phyloP scores from a whole-genome alignment of 2,329 filamentous ascomycete genomes.

The Neurospora crassa region DNA sequence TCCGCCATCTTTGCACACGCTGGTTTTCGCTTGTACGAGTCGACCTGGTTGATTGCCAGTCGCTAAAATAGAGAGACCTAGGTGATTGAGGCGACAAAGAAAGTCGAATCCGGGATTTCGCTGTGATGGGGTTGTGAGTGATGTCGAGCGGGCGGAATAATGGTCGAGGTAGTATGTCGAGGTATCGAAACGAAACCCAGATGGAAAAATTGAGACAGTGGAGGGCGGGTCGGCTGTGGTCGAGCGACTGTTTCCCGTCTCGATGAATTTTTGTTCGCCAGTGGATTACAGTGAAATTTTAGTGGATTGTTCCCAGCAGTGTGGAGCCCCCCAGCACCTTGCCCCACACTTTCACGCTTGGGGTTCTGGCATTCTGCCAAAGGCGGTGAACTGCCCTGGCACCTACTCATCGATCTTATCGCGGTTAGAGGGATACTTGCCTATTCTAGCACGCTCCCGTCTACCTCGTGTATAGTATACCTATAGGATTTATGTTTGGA shows the following conservation, averaged over 20 bases:
- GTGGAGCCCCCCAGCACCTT: conserved; percentile 10
- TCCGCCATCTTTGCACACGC: conserved; percentile 14
- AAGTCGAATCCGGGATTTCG: neutral
- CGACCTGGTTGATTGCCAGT: neutral
- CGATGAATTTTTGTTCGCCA: conserved; percentile 20
- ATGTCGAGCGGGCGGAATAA: neutral
- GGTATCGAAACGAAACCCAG: conserved; percentile 5
- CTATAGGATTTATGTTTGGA: neutral
- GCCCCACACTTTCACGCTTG: conserved; percentile 8
- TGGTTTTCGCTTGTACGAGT: neutral
- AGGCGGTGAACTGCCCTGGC: conserved; percentile 13
- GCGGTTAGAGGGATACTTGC: neutral
- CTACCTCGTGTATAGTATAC: too few species aligned
- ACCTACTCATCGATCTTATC: neutral
- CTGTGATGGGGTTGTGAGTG: neutral
- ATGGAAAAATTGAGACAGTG: conserved; percentile 11
- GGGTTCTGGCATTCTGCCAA: conserved; percentile 13
- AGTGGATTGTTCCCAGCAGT: conserved; percentile 8
- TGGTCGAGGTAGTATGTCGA: conserved; percentile 3
- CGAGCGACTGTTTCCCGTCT: conserved; percentile 9
- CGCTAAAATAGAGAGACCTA: neutral
- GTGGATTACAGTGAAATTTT: conserved; percentile 16
- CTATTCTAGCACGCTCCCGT: neutral
- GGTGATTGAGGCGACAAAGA: neutral
- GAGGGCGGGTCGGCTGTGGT: conserved; percentile 8